Conservation (phyloP, 1,139 yeast species). For the Zygosaccharomyces pseudobailii region DNA sequence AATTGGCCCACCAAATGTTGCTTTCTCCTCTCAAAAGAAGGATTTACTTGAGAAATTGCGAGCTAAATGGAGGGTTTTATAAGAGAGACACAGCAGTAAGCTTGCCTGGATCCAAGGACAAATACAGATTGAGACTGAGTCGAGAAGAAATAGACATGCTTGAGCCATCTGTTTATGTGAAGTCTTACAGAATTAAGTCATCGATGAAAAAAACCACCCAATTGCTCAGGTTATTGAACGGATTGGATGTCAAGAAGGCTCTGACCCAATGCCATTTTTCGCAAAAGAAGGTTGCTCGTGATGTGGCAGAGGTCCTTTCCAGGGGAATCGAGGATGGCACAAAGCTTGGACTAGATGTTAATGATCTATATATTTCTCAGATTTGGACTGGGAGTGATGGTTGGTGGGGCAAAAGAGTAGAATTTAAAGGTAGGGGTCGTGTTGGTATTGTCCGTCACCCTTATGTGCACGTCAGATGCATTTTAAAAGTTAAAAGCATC, state of each 20-base stretch:
- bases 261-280: conserved; percentile 91
- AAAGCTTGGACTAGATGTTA: conserved; percentile 52
- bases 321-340: conserved; percentile 69
- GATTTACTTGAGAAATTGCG: conserved; percentile 59
- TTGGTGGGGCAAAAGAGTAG: conserved; percentile 62
- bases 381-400: conserved; percentile 96
- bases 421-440: conserved; percentile 88
- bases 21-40: conserved; percentile 71
- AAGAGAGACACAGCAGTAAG: conserved; percentile 55
- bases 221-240: conserved; percentile 67
- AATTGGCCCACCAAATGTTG: conserved; percentile 40
- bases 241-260: conserved; percentile 68
- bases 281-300: conserved; percentile 73
- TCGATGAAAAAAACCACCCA: conserved; percentile 85
- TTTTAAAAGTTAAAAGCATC: conserved; percentile 57
- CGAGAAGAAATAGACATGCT: conserved; percentile 66
- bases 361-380: conserved; percentile 67
- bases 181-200: conserved; percentile 75
- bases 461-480: conserved; percentile 74
- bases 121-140: conserved; percentile 54
- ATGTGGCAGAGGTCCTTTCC: conserved; percentile 69
- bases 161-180: conserved; percentile 78
- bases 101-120: conserved; percentile 42
- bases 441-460: conserved; percentile 73
- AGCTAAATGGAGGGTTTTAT: conserved; percentile 61